A percentile compares a stretch with the other conserved stretches of the same genome.
phyloP scores from a whole-genome alignment of 805 yeast species.

The Cyberlindnera mycetangii region DNA sequence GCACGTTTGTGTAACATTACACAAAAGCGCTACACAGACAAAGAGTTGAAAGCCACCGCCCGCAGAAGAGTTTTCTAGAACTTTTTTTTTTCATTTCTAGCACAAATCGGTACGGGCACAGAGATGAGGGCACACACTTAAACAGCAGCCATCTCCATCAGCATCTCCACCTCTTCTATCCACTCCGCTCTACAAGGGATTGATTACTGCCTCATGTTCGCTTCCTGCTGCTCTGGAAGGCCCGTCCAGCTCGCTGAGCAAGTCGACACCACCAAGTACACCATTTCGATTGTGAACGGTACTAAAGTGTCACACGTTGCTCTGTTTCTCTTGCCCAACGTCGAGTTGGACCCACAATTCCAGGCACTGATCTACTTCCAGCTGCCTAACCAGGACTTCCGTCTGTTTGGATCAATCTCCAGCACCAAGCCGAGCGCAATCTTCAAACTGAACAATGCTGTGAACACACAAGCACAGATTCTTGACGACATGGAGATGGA shows the following conservation, averaged over 20 bases:
- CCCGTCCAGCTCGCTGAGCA: conserved; percentile 59
- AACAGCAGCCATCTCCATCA: not conserved
- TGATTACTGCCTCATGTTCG: too few relatives aligned
- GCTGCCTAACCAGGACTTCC: conserved; percentile 52
- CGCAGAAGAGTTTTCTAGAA: conserved; percentile 8
- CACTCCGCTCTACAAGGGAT: too few relatives aligned
- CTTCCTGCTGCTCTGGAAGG: conserved; percentile 73
- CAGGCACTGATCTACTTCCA: conserved; percentile 90
- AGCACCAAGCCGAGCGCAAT: conserved; percentile 85
- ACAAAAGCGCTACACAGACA: not conserved
- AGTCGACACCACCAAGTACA: conserved; percentile 65
- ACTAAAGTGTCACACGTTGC: conserved; percentile 74
- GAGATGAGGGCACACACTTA: conserved; percentile 4
- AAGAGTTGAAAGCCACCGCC: too few relatives aligned
- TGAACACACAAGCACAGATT: conserved; percentile 30
- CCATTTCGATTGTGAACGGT: conserved; percentile 60
- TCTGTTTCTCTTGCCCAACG: conserved; percentile 80
- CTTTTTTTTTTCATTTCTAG: not conserved
- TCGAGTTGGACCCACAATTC: conserved; percentile 62
- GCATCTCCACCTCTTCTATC: too few relatives aligned
- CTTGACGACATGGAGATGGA: conserved; percentile 59
- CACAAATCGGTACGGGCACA: conserved; percentile 5
- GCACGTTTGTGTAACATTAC: not conserved
- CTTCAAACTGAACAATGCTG: conserved; percentile 66
- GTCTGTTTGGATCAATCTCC: conserved; percentile 61